Evolutionary conservation across 768 basidiomycete genomes (phyloP).

Genomic region (Tricholoma matsutake): DNA sequence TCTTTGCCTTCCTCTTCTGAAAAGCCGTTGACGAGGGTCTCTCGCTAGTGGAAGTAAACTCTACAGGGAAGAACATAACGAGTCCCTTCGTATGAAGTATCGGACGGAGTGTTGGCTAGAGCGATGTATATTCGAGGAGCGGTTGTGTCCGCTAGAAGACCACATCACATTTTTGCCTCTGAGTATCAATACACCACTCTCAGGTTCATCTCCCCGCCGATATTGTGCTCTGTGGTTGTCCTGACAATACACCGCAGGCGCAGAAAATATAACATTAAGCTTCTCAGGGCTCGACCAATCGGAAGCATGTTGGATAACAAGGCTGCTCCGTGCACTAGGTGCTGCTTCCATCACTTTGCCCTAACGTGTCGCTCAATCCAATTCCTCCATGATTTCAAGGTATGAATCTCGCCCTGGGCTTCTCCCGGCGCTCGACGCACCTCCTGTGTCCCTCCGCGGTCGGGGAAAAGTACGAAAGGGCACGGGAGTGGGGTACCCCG

Average conservation of each 20-base stretch:
- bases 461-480: conserved; percentile 78
- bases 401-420: conserved; percentile 50
- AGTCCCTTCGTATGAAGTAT: conserved; percentile 47
- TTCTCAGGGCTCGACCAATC: conserved; percentile 76
- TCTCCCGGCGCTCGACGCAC: conserved; percentile 72
- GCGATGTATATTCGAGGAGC: conserved; percentile 72
- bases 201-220: conserved; percentile 36
- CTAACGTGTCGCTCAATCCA: neutral
- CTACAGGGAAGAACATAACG: conserved; percentile 55
- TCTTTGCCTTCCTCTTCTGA: neutral
- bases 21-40: neutral
- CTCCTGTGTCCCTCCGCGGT: conserved; percentile 69
- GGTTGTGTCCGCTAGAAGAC: conserved; percentile 63
- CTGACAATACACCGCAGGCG: conserved; percentile 34
- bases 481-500: conserved; percentile 73
- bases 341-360: conserved; percentile 13
- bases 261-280: conserved; percentile 57
- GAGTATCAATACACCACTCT: conserved; percentile 51
- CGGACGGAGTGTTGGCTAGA: conserved; percentile 96
- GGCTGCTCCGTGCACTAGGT: conserved; percentile 71
- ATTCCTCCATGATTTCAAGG: conserved; percentile 33
- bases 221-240: neutral
- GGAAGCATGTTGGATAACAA: conserved; percentile 60
- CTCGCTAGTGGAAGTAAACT: conserved; percentile 61
- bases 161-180: conserved; percentile 74